Percentiles rank a stretch among this genome's conserved stretches.
phyloP scores from a whole-genome alignment of 176 grass and related monocot species.

The Neostapfia colusana region DNA sequence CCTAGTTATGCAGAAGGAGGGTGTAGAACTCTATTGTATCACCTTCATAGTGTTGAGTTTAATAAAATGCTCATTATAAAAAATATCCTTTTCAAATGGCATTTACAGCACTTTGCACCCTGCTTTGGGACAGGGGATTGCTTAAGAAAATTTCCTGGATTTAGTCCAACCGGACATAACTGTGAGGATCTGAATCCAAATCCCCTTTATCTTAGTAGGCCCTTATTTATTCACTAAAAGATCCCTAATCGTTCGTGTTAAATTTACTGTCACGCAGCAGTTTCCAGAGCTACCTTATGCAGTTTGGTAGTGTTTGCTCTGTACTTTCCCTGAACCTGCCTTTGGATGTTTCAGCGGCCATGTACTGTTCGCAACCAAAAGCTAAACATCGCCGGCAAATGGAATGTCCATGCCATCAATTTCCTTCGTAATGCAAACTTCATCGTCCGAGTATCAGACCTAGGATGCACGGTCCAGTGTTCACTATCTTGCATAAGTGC shows the following conservation, averaged over 20 bases:
- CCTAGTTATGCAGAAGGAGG: no score
- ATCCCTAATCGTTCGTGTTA: not conserved
- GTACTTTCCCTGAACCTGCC: not conserved
- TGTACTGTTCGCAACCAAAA: not conserved
- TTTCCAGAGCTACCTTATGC: not conserved
- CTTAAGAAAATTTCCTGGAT: not conserved
- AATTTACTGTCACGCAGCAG: not conserved
- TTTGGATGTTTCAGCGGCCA: conserved; percentile 3
- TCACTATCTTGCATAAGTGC: not conserved
- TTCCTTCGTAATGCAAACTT: not conserved
- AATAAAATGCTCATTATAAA: no score
- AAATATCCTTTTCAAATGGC: not conserved
- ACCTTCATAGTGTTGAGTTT: no score
- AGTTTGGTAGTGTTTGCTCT: no score
- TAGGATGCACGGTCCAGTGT: not conserved
- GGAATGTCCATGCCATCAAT: not conserved
- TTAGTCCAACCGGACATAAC: not conserved
- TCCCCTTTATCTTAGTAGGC: no score
- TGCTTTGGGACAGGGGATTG: not conserved
- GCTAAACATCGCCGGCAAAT: not conserved
- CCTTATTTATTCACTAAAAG: not conserved
- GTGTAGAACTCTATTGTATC: no score
- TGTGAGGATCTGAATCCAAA: not conserved
- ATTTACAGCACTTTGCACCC: not conserved
- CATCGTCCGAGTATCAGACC: not conserved